phyloP scores from a whole-genome alignment of 805 yeast genomes.

The Sugiyamaella chiloensis region DNA sequence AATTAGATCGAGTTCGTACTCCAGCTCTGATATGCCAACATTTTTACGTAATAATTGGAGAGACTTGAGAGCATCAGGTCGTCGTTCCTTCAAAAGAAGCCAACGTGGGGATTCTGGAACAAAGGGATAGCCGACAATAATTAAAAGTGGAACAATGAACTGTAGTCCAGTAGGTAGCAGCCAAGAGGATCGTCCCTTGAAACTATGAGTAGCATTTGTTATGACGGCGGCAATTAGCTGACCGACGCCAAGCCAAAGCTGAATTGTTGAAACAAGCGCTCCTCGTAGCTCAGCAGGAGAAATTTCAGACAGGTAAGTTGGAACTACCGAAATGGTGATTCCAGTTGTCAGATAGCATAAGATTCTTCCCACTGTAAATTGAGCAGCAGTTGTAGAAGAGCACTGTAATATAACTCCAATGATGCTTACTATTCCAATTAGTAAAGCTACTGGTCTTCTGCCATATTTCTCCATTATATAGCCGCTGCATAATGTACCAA shows the following conservation, averaged over 20 bases:
- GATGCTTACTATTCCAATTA: background rate
- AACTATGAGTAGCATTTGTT: background rate
- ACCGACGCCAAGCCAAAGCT: slow-evolving; percentile 4
- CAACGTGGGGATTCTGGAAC: slow-evolving; percentile 83
- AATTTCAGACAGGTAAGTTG: slow-evolving; percentile 1
- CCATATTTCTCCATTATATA: slow-evolving; percentile 5
- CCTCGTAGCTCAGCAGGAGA: slow-evolving; percentile 3
- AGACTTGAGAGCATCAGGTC: slow-evolving; percentile 45
- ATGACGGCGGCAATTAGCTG: slow-evolving; percentile 3
- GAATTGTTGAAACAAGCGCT: slow-evolving; percentile 3
- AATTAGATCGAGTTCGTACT: slow-evolving; percentile 6
- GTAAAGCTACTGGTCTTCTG: background rate
- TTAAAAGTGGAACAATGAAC: slow-evolving; percentile 1
- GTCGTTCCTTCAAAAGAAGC: slow-evolving; percentile 63
- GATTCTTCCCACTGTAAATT: slow-evolving; percentile 2
- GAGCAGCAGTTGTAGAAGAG: background rate
- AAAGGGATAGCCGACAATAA: slow-evolving; percentile 27
- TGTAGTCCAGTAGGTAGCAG: slow-evolving; percentile 3
- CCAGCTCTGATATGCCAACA: background rate
- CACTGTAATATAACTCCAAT: slow-evolving; percentile 2
- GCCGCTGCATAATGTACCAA: background rate
- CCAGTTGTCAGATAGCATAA: slow-evolving; percentile 4
- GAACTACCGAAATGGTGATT: slow-evolving; percentile 2
- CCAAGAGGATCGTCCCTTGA: background rate
- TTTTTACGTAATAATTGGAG: background rate